These are phyloP conservation scores for Mortierella sp. DNA, from an alignment of 371 early-diverging fungal genomes.

Conservation along the genomic window DNA sequence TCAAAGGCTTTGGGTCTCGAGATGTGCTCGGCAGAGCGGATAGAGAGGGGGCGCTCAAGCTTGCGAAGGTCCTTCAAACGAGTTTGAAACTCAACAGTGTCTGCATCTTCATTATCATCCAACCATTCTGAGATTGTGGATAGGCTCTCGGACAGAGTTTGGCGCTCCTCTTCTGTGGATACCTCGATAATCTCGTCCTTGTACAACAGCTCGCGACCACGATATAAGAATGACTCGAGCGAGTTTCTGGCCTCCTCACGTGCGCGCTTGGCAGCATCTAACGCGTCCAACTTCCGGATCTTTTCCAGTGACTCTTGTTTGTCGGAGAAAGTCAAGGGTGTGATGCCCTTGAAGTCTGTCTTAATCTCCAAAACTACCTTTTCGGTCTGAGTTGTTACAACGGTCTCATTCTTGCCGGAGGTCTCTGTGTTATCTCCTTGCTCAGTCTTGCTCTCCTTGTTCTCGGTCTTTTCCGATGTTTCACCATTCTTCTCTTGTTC, in stretches of 20 bases:
- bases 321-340: constrained; percentile 31
- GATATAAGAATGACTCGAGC: constrained; percentile 93
- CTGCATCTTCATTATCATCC: constrained; percentile 81
- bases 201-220: constrained; percentile 82
- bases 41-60: constrained; percentile 75
- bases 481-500: constrained; percentile 22
- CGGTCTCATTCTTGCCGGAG: constrained; percentile 63
- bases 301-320: constrained; percentile 47
- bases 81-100: constrained; percentile 61
- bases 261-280: constrained; percentile 74
- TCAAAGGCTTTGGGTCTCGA: constrained; percentile 74
- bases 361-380: constrained; percentile 58
- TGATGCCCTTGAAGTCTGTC: constrained; percentile 40
- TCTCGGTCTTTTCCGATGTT: not conserved
- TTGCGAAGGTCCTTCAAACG: constrained; percentile 65
- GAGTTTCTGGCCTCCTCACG: constrained; percentile 90
- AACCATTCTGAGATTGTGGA: constrained; percentile 90
- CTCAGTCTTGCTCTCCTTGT: constrained; percentile 24
- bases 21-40: constrained; percentile 72
- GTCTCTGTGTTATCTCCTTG: constrained; percentile 26
- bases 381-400: constrained; percentile 50
- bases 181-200: constrained; percentile 77
- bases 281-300: constrained; percentile 36
- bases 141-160: constrained; percentile 68
- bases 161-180: constrained; percentile 80